Conservation (phyloP, 2,329 filamentous ascomycete species). For the Pyrenophora graminea region DNA sequence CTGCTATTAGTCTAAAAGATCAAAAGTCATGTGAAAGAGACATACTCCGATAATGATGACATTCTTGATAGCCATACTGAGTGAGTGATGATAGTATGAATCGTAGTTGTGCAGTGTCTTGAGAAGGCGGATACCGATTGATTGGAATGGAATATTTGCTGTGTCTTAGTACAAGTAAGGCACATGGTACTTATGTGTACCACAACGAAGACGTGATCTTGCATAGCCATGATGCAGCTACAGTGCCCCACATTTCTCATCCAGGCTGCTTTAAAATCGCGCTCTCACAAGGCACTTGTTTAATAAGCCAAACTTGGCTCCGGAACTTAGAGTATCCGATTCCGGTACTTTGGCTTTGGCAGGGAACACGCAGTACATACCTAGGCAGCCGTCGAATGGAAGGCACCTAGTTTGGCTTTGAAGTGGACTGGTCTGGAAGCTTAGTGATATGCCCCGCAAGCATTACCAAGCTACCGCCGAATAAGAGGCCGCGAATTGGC, state of each 20-base stretch:
- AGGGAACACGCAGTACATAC: background rate
- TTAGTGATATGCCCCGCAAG: background rate
- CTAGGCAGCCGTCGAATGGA: background rate
- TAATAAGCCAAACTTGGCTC: background rate
- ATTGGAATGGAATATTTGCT: background rate
- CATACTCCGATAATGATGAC: constrained; percentile 51
- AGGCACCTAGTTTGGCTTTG: background rate
- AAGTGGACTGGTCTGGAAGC: background rate
- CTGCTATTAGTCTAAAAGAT: constrained; percentile 10
- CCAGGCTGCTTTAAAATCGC: constrained; percentile 3
- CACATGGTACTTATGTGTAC: constrained; percentile 12
- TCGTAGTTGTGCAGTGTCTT: background rate
- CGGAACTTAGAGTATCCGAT: background rate
- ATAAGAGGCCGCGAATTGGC: background rate
- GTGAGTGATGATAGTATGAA: constrained; percentile 7
- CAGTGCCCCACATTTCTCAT: constrained; percentile 12
- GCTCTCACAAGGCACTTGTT: background rate
- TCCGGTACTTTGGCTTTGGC: background rate
- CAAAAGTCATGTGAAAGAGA: background rate
- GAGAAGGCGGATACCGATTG: background rate
- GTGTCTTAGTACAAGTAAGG: background rate
- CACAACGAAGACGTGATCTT: constrained; percentile 14
- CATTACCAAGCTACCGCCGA: background rate
- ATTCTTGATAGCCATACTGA: constrained; percentile 47
- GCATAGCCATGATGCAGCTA: constrained; percentile 6